Evolutionary conservation across 2,329 filamentous ascomycete species (phyloP).

Genomic region (Stagonosporopsis vannaccii): DNA sequence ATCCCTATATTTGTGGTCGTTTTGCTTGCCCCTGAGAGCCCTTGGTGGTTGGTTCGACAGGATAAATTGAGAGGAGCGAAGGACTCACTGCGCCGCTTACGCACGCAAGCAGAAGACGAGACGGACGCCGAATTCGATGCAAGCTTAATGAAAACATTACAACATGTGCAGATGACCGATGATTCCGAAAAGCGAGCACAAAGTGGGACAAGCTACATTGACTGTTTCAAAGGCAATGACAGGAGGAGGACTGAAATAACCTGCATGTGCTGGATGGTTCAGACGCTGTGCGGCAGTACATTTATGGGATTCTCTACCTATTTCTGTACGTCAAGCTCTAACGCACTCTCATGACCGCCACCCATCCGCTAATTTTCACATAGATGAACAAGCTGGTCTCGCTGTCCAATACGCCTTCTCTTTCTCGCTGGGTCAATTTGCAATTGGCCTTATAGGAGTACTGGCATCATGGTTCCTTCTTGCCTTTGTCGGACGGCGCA

Average conservation of each 20-base stretch:
- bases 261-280: constrained; percentile 56
- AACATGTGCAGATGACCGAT: constrained; percentile 82
- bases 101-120: constrained; percentile 15
- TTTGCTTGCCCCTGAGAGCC: constrained; percentile 70
- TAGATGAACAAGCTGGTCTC: constrained; percentile 28
- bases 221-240: constrained; percentile 82
- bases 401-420: constrained; percentile 67
- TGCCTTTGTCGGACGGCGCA: constrained; percentile 76
- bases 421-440: constrained; percentile 63
- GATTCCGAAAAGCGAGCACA: constrained; percentile 72
- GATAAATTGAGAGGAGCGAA: constrained; percentile 69
- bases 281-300: constrained; percentile 41
- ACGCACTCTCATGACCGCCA: fast-evolving
- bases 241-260: constrained; percentile 78
- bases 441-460: constrained; percentile 56
- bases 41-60: constrained; percentile 75
- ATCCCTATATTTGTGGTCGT: constrained; percentile 68
- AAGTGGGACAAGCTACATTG: constrained; percentile 73
- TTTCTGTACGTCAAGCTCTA: constrained; percentile 39
- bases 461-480: constrained; percentile 81
- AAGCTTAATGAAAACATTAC: constrained; percentile 2
- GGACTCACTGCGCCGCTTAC: constrained; percentile 17
- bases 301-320: constrained; percentile 48
- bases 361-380: background rate
- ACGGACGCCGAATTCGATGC: constrained; percentile 16